Base-by-base conservation (phyloP, 345 rosid species). In the Citrus unshiu region DNA sequence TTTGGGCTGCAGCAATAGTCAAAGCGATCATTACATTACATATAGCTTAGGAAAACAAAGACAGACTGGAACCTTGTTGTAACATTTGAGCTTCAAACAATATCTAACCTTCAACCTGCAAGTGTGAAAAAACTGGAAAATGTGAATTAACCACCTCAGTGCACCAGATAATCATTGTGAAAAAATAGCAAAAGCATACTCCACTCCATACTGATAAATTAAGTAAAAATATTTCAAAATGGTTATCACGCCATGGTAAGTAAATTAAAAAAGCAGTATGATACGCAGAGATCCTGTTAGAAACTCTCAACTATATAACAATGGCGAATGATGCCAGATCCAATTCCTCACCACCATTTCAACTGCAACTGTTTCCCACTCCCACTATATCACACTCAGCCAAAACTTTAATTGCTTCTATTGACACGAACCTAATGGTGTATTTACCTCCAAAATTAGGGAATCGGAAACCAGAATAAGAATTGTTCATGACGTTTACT, bases 31-130 rank as follows among this genome's bases (percentile, higher is more conserved):
- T 65, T 57, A 24, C 3, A 39, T 69, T 13, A 4, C 27, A 58
- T 7, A 32, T 65, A 39, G 22, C 25, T 25, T 46, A 46, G 29
- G 39, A 40, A 18, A 59, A 16, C 29, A 75, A 2, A 46, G 18
- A 46, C 51, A 46, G 51, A 46, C 18, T 46, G 18, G 18, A 46
- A 13, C 1, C 4, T 46, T 46, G 51, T 46, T 46, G 51, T 12
- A 13, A 46, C 51, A 35, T 7, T 76, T 73, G 27, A 64, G 73
- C 62, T 80, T 74, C 61, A 19, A 5, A n/a, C n/a, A 37, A 19
- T 4, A n/a, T 62, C 81, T 69, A 83, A 13, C 84, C 81, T 54
- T 83, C 88, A 75, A 76, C 81, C 77, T 85, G 84, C 57, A n/a
- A 56, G 65, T 19, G 24, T 49, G 4, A 4, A 2, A 43, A 10